Conservation (phyloP, 257 asterid genomes). For the Solanum chmielewskii region DNA sequence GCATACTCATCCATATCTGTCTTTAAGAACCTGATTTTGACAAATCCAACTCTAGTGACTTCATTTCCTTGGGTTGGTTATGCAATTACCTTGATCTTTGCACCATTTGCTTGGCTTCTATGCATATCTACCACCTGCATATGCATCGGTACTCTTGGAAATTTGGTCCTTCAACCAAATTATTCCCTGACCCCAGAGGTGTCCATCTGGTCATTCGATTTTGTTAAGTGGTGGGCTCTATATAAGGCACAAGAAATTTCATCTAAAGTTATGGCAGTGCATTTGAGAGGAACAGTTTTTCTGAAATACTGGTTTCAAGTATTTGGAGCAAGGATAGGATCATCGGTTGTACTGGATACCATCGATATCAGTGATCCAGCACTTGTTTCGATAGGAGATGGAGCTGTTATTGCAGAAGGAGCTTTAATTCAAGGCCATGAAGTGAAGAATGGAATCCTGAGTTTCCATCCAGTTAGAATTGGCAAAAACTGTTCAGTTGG, state of each 20-base stretch:
- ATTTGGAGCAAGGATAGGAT: constrained; percentile 60
- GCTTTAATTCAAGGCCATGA: constrained; percentile 60
- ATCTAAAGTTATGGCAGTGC: constrained; percentile 55
- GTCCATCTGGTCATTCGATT: constrained; percentile 53
- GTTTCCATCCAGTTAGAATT: constrained; percentile 50
- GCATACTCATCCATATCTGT: constrained; percentile 36
- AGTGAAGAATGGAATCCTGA: constrained; percentile 44
- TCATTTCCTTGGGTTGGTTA: constrained; percentile 29
- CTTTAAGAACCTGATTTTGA: constrained; percentile 24
- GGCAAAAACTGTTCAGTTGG: constrained; percentile 43
- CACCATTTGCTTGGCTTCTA: constrained; percentile 57
- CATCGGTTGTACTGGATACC: constrained; percentile 54
- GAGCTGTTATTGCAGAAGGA: constrained; percentile 57
- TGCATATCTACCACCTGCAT: constrained; percentile 59
- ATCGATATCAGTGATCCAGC: constrained; percentile 66
- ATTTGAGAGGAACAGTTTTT: constrained; percentile 60
- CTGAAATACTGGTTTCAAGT: constrained; percentile 61
- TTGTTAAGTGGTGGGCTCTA: constrained; percentile 71
- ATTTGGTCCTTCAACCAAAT: constrained; percentile 64
- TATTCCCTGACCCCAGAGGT: constrained; percentile 37
- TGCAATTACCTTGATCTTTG: constrained; percentile 24
- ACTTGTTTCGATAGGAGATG: constrained; percentile 52
- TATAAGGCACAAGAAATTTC: constrained; percentile 67
- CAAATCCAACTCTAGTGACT: background rate
- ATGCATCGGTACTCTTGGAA: constrained; percentile 50